Base-by-base conservation (phyloP, 768 basidiomycete genomes). In the Galerina marginata region DNA sequence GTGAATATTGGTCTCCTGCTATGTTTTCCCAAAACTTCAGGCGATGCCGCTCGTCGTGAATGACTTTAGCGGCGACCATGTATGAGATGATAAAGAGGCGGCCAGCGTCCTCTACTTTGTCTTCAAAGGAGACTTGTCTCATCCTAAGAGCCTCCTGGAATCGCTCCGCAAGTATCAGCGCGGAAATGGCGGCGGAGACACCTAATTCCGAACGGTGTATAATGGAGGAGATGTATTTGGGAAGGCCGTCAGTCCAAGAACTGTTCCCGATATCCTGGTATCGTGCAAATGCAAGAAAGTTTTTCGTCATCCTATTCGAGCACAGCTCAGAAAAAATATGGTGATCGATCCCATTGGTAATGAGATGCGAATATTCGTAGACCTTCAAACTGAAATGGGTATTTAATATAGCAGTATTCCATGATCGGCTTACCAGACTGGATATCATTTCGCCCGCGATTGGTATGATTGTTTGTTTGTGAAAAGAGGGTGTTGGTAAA, bases 31-130 rank as follows among this genome's bases (percentile, higher is more conserved):
- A 67, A 43, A 62, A 67, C 39, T 42, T 48, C 25, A 63, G 9
- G 23, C 49, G 48, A 16, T 56, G 54, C 9, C 59, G 59, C 20
- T 56, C 50, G 48, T 67, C 66, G 43, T 63, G 26, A 43, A 63
- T 36, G 12, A 63, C 58, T 46, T 65, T 67, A n/a, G 57, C 59
- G 12, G 66, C 64, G 11, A 63, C 40, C 61, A 67, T 67, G 42
- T 65, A 67, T 14, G 61, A 45, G 45, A 63, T 29, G 25, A 67
- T 49, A 29, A 65, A 67, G 37, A 67, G 59, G 11, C 62, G 63
- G 38, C 58, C 47, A 14, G 66, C 66, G 9, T 67, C 66, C 16
- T 62, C 54, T 25, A 67, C 45, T 23, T 60, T 59, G 26, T 57
- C 40, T 10, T 47, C 58, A 9, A 33, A 58, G 20, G 15, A 42